Evolutionary conservation across 331 rosid species (phyloP), one percentile per base, ranked within the genome.

Genomic region (Ulmus americana): DNA sequence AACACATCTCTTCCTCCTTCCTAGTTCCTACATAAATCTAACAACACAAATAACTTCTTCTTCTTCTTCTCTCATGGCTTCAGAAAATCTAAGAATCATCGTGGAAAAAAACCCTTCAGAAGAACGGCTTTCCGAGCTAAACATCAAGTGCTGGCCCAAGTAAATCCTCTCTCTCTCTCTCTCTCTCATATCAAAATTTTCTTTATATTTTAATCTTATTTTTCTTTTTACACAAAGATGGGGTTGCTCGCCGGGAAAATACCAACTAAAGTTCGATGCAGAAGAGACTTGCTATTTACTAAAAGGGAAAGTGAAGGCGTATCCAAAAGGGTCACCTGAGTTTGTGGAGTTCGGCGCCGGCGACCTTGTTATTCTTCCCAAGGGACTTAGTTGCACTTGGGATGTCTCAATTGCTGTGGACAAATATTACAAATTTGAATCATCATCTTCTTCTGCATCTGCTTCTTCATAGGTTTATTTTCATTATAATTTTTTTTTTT

Each of bases 131-230:
- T 71, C 78, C 12, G 85, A 84, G 75, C 52, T 90, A 69, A 88
- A 94, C 80, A 84, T 94, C 88, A 87, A 84, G 83, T 76, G 90
- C 46, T 94, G 99, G 99, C 99, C 97, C 70, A 90, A 94, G 98
- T 94, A 82, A 57, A 80, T 39, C 3, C 39, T 1, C 64, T 59
- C 57, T 11, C 7, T 41, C n/a, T 46, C 48, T 39, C 5, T 58
- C 35, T 56, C 18, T 63, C 11, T 42, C 12, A 28, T 2, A 28
- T 28, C 35, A 28, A 28, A 28, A 28, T 28, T 28, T 39, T 13
- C 15, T 60, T 14, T 60, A 40, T 60, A 6, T 15, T 51, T 11
- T 11, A 4, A 28, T 48, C 15, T 12, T 28, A 61, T 3, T 39
- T 41, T 28, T 22, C 12, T 15, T 11, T 9, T 59, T 51, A 16